Conservation (phyloP, 495 filamentous ascomycete species). For the Pseudoneurospora amorphoporcata region DNA sequence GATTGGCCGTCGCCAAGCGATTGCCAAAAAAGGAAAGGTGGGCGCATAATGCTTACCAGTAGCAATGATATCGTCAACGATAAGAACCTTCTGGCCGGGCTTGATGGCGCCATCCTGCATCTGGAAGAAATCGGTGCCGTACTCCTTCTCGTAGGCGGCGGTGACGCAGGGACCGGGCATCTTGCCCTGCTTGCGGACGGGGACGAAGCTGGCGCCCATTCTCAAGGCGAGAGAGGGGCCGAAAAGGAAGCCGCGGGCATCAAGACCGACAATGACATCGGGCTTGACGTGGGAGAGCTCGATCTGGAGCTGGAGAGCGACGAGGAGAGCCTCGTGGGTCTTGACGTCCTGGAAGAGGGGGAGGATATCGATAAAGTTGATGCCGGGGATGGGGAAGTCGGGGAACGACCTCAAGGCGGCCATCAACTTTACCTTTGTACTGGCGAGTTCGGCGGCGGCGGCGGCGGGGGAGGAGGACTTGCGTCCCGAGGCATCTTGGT, state of each 20-base stretch:
- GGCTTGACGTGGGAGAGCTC: constrained; percentile 36
- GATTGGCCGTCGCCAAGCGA: background rate
- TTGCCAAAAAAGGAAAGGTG: background rate
- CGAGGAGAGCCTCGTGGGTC: constrained; percentile 67
- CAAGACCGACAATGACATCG: constrained; percentile 87
- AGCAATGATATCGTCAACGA: constrained; percentile 97
- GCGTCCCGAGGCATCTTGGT: constrained; percentile 47
- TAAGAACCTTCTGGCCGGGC: constrained; percentile 76
- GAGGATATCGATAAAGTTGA: constrained; percentile 97
- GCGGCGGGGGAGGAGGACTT: constrained; percentile 53
- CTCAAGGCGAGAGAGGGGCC: constrained; percentile 81
- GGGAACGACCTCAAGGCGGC: constrained; percentile 57
- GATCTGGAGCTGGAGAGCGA: constrained; percentile 80
- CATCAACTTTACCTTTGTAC: constrained; percentile 70
- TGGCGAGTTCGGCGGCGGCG: constrained; percentile 79
- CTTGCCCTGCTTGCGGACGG: constrained; percentile 93
- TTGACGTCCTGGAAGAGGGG: constrained; percentile 80
- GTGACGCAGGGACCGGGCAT: constrained; percentile 80
- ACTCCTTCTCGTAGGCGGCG: constrained; percentile 87
- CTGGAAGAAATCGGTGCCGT: constrained; percentile 92
- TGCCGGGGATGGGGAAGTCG: constrained; percentile 89
- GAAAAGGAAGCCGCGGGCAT: constrained; percentile 92
- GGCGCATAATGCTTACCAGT: constrained; percentile 57
- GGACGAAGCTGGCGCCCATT: constrained; percentile 82
- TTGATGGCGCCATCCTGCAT: constrained; percentile 81